Base-by-base conservation (phyloP, 2,329 filamentous ascomycete genomes). In the Mycosphaerella arachidis region DNA sequence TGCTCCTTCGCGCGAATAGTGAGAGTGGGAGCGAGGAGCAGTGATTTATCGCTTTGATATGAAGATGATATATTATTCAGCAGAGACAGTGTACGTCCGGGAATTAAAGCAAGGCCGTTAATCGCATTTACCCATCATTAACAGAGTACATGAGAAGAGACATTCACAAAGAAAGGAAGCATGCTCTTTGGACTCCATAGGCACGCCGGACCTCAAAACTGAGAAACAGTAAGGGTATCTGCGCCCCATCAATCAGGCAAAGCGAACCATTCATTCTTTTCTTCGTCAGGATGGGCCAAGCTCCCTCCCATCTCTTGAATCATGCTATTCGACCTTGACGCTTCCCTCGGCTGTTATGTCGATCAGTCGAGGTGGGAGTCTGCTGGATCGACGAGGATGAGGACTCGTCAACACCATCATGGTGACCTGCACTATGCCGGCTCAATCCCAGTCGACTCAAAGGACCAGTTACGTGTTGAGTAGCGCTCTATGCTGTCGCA, bases 181-280 rank as follows among this genome's bases (percentile, higher is more conserved):
- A 24, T 24, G 24, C 24, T 24, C 24, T 24, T 43, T 4, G 18
- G 8, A 43, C 40, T 43, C 40, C 40, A 35, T 2, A 35, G 12
- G 24, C 31, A 35, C 31, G 7, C 31, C 31, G 13, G 6, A n/a
- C 3, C 40, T 30, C 29, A 31, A 35, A 52, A 24, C 50, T 31
- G 30, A 35, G 30, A 52, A 52, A 24, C 50, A 35, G 50, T 29
- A 52, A 52, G 50, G 50, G 50, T 52, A 52, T 52, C 50, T 52
- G 50, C 50, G 50, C 50, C 50, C 50, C 24, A 3, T 24, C 24
- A 24, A 31, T 43, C 16, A 35, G 29, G 50, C 50, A 35, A 52
- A 27, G 50, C 50, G 18, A 52, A 52, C 13, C 29, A 50, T 50
- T 29, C 29, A 50, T 50, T 29, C 29, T 30, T n/a, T n/a, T n/a